phyloP scores from a whole-genome alignment of 2,329 filamentous ascomycete species.

The Xylariaceae sp. region DNA sequence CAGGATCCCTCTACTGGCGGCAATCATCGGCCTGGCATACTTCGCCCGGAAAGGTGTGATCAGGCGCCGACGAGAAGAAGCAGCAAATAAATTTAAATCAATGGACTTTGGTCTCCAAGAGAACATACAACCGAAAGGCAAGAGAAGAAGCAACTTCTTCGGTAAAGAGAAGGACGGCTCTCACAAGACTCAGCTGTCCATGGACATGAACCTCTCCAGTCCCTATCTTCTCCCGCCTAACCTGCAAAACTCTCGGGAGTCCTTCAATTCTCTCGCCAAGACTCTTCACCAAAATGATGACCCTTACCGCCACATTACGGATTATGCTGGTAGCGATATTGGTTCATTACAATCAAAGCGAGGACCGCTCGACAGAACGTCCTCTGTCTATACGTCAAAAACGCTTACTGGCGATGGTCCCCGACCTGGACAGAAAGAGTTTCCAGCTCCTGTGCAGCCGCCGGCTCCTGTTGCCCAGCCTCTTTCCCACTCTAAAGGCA shows the following conservation, averaged over 20 bases:
- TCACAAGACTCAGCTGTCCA: slow-evolving; percentile 53
- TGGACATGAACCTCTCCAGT: slow-evolving; percentile 71
- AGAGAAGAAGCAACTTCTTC: slow-evolving; percentile 43
- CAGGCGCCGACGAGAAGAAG: slow-evolving; percentile 71
- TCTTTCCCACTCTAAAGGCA: slow-evolving; percentile 11
- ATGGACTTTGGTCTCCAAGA: slow-evolving; percentile 84
- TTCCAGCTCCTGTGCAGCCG: slow-evolving; percentile 34
- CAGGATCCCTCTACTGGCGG: slow-evolving; percentile 71
- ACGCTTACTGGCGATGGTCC: slow-evolving; percentile 32
- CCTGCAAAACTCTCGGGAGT: slow-evolving; percentile 74
- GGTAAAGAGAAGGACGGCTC: slow-evolving; percentile 52
- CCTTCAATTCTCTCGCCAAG: slow-evolving; percentile 77
- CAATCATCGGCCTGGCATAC: slow-evolving; percentile 62
- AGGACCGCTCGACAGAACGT: slow-evolving; percentile 32
- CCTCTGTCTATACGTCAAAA: slow-evolving; percentile 42
- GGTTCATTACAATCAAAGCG: slow-evolving; percentile 50
- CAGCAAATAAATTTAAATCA: slow-evolving; percentile 79
- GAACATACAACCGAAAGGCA: slow-evolving; percentile 39
- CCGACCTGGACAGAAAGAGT: slow-evolving; percentile 32
- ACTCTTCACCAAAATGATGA: slow-evolving; percentile 72
- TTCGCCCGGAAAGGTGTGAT: slow-evolving; percentile 74
- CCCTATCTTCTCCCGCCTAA: slow-evolving; percentile 91
- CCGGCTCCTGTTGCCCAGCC: slow-evolving; percentile 26
- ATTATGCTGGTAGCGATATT: slow-evolving; percentile 53
- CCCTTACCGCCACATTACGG: slow-evolving; percentile 65